Evolutionary conservation across 805 yeast species (phyloP).

Genomic region (Teunomyces aglyptinius): DNA sequence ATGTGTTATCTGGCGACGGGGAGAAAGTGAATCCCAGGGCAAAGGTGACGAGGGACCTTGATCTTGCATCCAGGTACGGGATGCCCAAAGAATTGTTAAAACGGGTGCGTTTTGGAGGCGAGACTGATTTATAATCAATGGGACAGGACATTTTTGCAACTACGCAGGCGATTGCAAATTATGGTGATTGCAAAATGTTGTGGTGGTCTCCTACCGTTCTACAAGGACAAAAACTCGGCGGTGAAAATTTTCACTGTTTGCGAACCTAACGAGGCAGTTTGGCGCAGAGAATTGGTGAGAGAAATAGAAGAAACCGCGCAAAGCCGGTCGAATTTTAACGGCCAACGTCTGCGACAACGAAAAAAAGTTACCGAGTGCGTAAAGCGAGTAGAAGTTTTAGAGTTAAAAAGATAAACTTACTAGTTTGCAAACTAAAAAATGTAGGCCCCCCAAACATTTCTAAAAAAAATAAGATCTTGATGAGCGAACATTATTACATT

Average conservation of each 20-base stretch:
- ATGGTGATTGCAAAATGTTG: neutral
- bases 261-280: neutral
- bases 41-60: slow-evolving; percentile 1
- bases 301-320: neutral
- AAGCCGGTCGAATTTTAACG: neutral
- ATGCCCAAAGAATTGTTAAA: slow-evolving; percentile 2
- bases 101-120: neutral
- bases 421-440: too few species aligned
- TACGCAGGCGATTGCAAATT: neutral
- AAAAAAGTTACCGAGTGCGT: neutral
- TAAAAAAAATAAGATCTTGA: too few species aligned
- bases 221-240: neutral
- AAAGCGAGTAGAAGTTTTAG: too few species aligned
- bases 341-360: neutral
- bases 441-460: too few species aligned
- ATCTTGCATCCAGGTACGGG: slow-evolving; percentile 2
- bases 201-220: slow-evolving; percentile 4
- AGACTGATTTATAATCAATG: neutral
- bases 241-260: slow-evolving; percentile 3
- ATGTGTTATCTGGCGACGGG: neutral
- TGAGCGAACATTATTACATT: too few species aligned
- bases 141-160: slow-evolving; percentile 1
- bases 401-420: too few species aligned
- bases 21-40: neutral
- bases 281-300: neutral